Conservation (phyloP, 208 protist genomes). For the Trypanosoma lewisi region DNA sequence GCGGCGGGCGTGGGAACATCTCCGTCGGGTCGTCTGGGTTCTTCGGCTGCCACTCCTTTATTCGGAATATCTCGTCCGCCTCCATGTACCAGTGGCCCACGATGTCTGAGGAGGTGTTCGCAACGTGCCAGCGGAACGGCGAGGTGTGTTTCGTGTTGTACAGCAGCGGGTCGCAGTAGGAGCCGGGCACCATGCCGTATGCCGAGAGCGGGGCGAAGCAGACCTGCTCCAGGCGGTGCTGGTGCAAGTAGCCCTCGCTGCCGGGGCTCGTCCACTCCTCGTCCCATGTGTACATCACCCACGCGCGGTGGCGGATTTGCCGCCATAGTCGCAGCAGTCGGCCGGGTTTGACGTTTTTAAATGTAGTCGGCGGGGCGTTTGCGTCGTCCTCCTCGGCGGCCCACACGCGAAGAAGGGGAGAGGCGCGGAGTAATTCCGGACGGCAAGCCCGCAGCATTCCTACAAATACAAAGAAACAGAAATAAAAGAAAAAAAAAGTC, state of each 20-base stretch:
- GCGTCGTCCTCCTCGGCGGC: slow-evolving; percentile 82
- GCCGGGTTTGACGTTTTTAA: slow-evolving; percentile 89
- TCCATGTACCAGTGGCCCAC: slow-evolving; percentile 92
- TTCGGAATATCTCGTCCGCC: slow-evolving; percentile 81
- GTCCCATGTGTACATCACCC: slow-evolving; percentile 83
- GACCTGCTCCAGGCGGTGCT: slow-evolving; percentile 87
- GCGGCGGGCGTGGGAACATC: slow-evolving; percentile 87
- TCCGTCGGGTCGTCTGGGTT: slow-evolving; percentile 86
- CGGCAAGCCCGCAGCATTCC: slow-evolving; percentile 44
- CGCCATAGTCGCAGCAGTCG: slow-evolving; percentile 78
- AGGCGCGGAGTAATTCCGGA: slow-evolving; percentile 38
- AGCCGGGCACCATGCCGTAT: slow-evolving; percentile 88
- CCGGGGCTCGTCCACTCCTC: slow-evolving; percentile 80
- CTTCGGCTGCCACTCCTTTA: slow-evolving; percentile 90
- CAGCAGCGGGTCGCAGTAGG: slow-evolving; percentile 88
- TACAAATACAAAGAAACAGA: too few species aligned
- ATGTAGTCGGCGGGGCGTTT: slow-evolving; percentile 82
- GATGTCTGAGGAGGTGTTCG: slow-evolving; percentile 78
- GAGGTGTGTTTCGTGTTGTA: slow-evolving; percentile 92
- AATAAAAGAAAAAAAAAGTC: too few species aligned
- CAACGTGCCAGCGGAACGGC: slow-evolving; percentile 87
- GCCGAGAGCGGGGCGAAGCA: slow-evolving; percentile 86
- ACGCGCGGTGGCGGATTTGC: slow-evolving; percentile 83
- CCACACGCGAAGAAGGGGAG: slow-evolving; percentile 76
- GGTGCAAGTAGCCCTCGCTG: slow-evolving; percentile 81